These are phyloP conservation scores for Pseudogymnoascus sp. DNA, from an alignment of 2,329 filamentous ascomycete genomes.

Conservation along the genomic window DNA sequence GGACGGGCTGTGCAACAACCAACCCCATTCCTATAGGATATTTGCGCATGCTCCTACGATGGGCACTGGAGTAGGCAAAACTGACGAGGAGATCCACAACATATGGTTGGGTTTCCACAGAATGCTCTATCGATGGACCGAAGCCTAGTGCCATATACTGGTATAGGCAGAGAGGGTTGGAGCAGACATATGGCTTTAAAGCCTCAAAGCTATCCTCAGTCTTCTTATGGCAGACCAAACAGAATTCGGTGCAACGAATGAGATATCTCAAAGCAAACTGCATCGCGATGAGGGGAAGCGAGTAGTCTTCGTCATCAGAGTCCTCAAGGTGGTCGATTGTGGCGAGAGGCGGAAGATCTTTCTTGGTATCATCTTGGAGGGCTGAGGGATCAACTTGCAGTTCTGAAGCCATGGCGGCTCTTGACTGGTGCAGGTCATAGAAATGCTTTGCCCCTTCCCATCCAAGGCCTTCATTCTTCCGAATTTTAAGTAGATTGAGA, in stretches of 20 bases:
- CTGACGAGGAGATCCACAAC: conserved; percentile 80
- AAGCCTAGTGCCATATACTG: conserved; percentile 85
- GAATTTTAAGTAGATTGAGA: conserved; percentile 52
- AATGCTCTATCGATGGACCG: conserved; percentile 76
- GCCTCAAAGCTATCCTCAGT: conserved; percentile 56
- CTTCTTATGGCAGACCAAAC: conserved; percentile 71
- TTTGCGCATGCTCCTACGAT: conserved; percentile 25
- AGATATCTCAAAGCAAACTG: conserved; percentile 74
- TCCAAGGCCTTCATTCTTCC: conserved; percentile 42
- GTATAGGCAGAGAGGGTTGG: conserved; percentile 66
- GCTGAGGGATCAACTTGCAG: conserved; percentile 15
- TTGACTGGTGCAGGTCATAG: conserved; percentile 21
- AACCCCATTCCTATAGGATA: conserved; percentile 30
- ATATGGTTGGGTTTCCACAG: conserved; percentile 68
- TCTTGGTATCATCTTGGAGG: conserved; percentile 13
- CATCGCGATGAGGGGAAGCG: conserved; percentile 53
- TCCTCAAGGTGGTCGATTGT: conserved; percentile 29
- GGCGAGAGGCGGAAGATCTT: conserved; percentile 20
- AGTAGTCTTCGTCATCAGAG: conserved; percentile 29
- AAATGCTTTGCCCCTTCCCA: conserved; percentile 58
- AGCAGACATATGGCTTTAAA: conserved; percentile 74
- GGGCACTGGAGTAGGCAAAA: conserved; percentile 59
- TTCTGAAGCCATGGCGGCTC: conserved; percentile 17
- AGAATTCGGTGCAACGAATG: conserved; percentile 76
- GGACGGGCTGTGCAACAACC: conserved; percentile 20